Conservation (phyloP, 2,329 filamentous ascomycete genomes). For the Fusarium piperis region DNA sequence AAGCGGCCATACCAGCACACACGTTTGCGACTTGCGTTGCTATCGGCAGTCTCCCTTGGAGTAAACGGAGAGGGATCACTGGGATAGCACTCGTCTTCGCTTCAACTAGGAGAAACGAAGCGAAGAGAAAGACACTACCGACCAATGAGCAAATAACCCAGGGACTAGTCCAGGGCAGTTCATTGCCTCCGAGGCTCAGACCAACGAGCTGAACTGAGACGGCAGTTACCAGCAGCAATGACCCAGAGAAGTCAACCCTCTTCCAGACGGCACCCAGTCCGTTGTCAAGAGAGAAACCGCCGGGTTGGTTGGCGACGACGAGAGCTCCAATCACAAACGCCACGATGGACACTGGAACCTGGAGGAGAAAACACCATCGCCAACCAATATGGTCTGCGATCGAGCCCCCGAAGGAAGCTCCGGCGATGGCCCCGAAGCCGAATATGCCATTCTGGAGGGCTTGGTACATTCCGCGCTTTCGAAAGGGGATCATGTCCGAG, state of each 20-base stretch:
- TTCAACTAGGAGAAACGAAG: constrained; percentile 60
- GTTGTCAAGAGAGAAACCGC: constrained; percentile 41
- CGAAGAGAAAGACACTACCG: constrained; percentile 54
- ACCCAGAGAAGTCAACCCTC: constrained; percentile 67
- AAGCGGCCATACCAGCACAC: constrained; percentile 68
- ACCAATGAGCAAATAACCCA: constrained; percentile 58
- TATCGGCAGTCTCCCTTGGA: constrained; percentile 64
- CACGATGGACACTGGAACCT: constrained; percentile 67
- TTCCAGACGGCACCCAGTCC: constrained; percentile 57
- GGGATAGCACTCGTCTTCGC: constrained; percentile 60
- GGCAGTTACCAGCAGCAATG: constrained; percentile 65
- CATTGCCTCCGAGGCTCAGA: constrained; percentile 65
- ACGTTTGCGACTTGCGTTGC: constrained; percentile 68
- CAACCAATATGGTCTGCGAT: constrained; percentile 73
- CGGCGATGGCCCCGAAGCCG: constrained; percentile 70
- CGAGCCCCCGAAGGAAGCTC: constrained; percentile 71
- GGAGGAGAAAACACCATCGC: constrained; percentile 73
- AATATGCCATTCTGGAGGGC: constrained; percentile 69
- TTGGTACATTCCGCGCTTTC: constrained; percentile 66
- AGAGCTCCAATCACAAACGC: constrained; percentile 63
- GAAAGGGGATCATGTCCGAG: constrained; percentile 70
- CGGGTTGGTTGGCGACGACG: constrained; percentile 59
- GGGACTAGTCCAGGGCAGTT: constrained; percentile 61
- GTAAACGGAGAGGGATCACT: constrained; percentile 65
- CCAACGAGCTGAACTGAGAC: constrained; percentile 67